Percentiles rank a stretch among this genome's conserved stretches.
These are phyloP conservation scores for Fusarium sambucinum DNA, from an alignment of 2,329 filamentous ascomycete species.

Conservation along the genomic window DNA sequence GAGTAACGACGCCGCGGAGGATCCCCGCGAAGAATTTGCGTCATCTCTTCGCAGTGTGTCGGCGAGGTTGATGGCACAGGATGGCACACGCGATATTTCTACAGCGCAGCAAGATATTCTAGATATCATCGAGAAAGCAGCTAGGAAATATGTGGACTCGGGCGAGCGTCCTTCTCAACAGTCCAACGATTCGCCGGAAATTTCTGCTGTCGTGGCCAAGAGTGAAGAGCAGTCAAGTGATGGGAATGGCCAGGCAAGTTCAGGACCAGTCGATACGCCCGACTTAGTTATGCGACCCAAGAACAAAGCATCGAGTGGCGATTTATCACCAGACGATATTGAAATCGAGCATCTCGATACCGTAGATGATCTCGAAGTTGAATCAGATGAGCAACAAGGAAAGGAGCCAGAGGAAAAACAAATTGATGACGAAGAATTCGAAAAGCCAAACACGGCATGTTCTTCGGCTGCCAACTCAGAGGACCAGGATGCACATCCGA, in stretches of 20 bases:
- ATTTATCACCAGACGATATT: constrained; percentile 61
- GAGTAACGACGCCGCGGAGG: constrained; percentile 20
- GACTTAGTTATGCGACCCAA: constrained; percentile 17
- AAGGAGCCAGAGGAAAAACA: constrained; percentile 29
- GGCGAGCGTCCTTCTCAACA: constrained; percentile 45
- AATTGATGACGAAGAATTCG: constrained; percentile 5
- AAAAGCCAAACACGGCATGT: background rate
- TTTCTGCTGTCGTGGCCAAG: constrained; percentile 10
- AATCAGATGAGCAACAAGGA: constrained; percentile 41
- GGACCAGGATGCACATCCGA: background rate
- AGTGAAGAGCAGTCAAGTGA: constrained; percentile 12
- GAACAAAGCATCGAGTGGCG: constrained; percentile 36
- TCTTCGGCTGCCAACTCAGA: constrained; percentile 4
- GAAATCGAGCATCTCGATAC: constrained; percentile 58
- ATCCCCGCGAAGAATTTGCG: constrained; percentile 50
- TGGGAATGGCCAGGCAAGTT: background rate
- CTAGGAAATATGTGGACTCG: constrained; percentile 62
- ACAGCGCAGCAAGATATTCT: constrained; percentile 61
- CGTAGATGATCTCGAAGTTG: constrained; percentile 46
- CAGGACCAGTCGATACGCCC: constrained; percentile 7
- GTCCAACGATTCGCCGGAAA: constrained; percentile 27
- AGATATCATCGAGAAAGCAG: constrained; percentile 63
- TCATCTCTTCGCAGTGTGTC: constrained; percentile 57
- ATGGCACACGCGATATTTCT: constrained; percentile 53
- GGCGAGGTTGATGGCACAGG: constrained; percentile 57